phyloP scores from a whole-genome alignment of 192 early-diverging fungal species.

The Geranomyces michiganensis region DNA sequence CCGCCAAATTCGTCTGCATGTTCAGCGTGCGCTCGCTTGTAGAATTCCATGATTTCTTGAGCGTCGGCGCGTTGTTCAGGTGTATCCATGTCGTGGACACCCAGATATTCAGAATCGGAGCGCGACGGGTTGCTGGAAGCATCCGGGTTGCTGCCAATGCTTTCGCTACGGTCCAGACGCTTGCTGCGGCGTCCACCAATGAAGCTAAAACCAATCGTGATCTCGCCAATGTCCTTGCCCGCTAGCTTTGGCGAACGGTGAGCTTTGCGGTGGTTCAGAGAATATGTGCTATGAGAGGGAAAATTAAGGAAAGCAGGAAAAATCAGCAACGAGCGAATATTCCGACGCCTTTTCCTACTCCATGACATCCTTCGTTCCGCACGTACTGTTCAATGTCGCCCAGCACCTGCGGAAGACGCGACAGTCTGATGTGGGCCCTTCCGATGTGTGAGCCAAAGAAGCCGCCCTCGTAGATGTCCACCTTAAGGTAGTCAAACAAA shows the following conservation, averaged over 20 bases:
- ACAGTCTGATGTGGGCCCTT: constrained; percentile 29
- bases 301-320: not conserved
- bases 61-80: constrained; percentile 14
- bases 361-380: not conserved
- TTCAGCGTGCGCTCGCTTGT: constrained; percentile 4
- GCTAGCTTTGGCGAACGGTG: constrained; percentile 22
- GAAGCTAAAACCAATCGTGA: constrained; percentile 32
- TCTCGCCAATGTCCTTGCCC: constrained; percentile 24
- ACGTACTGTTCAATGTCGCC: constrained; percentile 34
- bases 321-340: not conserved
- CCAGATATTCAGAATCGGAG: constrained; percentile 10
- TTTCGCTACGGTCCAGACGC: not conserved
- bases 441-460: constrained; percentile 40
- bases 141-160: not conserved
- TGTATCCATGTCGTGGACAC: constrained; percentile 1
- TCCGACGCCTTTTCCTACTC: too few species aligned
- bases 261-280: constrained; percentile 32
- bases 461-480: constrained; percentile 28
- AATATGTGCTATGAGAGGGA: constrained; percentile 16
- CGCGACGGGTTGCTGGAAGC: not conserved
- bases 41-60: constrained; percentile 15
- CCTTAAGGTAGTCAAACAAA: constrained; percentile 44
- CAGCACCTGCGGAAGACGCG: constrained; percentile 28
- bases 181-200: constrained; percentile 24
- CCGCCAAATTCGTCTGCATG: constrained; percentile 1